phyloP scores from a whole-genome alignment of 768 basidiomycete genomes.

The Kwoniella europaea region DNA sequence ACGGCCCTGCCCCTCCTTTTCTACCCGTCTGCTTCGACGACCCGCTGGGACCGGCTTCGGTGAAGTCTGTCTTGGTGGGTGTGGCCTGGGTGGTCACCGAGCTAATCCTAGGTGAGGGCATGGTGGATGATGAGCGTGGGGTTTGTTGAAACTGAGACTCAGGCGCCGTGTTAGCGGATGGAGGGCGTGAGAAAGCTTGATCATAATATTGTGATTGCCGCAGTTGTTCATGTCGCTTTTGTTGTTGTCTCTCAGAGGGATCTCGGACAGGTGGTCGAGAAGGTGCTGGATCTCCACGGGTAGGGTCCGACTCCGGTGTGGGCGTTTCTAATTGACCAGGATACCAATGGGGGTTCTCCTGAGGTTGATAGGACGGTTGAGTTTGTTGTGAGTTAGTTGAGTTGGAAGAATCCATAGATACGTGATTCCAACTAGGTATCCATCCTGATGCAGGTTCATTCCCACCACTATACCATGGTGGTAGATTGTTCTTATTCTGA shows the following conservation, averaged over 20 bases:
- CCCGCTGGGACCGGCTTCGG: neutral
- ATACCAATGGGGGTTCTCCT: neutral
- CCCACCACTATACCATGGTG: neutral
- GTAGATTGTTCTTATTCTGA: neutral
- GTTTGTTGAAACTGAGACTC: neutral
- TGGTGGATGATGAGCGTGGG: neutral
- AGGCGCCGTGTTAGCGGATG: neutral
- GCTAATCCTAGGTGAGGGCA: neutral
- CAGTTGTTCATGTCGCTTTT: neutral
- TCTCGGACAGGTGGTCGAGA: neutral
- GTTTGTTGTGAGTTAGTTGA: neutral
- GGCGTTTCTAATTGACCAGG: neutral
- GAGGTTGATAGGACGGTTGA: neutral
- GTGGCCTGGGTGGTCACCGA: neutral
- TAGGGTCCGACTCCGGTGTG: neutral
- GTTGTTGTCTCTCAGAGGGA: neutral
- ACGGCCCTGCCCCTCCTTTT: neutral
- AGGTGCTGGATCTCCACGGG: neutral
- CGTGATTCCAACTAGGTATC: slow-evolving; percentile 2
- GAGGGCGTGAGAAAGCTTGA: neutral
- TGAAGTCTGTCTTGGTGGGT: slow-evolving; percentile 2
- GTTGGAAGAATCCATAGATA: neutral
- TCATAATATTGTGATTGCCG: neutral
- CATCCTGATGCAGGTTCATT: neutral
- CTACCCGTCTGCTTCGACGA: neutral